Conservation (phyloP, 225 moss, liverwort and hornwort genomes). For the Ulota crispa region DNA sequence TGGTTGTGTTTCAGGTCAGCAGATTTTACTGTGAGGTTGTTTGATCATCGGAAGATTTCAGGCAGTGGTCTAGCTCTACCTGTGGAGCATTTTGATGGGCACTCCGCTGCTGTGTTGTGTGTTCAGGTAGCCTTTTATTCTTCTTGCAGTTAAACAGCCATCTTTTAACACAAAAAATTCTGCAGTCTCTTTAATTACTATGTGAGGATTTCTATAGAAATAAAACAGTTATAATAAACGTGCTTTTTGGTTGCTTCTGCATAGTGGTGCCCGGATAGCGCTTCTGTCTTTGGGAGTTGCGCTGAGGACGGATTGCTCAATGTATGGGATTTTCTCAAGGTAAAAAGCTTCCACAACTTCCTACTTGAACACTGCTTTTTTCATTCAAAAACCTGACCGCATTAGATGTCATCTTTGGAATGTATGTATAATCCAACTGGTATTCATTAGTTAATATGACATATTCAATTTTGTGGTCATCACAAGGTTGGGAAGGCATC, state of each 20-base stretch:
- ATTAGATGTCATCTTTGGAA: neutral
- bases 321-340: constrained; percentile 89
- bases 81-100: constrained; percentile 78
- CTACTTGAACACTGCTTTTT: neutral
- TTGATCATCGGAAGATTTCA: constrained; percentile 82
- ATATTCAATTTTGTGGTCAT: neutral
- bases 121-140: constrained; percentile 59
- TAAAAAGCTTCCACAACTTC: neutral
- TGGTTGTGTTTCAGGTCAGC: constrained; percentile 68
- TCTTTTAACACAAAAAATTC: neutral
- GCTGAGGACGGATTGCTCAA: constrained; percentile 93
- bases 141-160: neutral
- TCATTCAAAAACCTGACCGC: neutral
- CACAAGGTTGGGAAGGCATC: constrained; percentile 58
- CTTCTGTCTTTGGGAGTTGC: constrained; percentile 94
- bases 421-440: neutral
- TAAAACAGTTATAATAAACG: neutral
- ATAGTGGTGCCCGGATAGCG: constrained; percentile 96
- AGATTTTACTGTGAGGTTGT: constrained; percentile 78
- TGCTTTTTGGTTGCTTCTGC: constrained; percentile 28
- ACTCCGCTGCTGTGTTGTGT: constrained; percentile 90
- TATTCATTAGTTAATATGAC: neutral
- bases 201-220: neutral
- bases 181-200: neutral
- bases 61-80: constrained; percentile 62